Evolutionary conservation across 2,329 filamentous ascomycete species (phyloP).

Genomic region (Botryosphaeria dothidea): DNA sequence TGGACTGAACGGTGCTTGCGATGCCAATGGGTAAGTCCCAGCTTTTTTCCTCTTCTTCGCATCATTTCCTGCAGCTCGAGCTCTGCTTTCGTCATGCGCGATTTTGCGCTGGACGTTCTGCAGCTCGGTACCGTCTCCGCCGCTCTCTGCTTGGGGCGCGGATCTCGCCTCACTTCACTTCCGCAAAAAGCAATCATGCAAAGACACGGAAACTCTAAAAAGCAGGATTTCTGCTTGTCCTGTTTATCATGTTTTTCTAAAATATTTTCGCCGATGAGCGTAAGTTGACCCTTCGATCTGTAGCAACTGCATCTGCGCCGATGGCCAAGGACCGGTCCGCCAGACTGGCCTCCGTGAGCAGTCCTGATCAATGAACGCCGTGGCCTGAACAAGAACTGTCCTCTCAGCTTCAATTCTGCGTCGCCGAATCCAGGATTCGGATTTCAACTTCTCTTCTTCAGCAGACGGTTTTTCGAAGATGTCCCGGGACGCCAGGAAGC

Average conservation of each 20-base stretch:
- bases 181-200: neutral
- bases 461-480: neutral
- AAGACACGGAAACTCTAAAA: neutral
- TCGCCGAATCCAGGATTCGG: neutral
- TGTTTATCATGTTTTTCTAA: neutral
- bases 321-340: neutral
- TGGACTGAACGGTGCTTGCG: neutral
- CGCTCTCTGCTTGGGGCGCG: no score
- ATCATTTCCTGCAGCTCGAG: neutral
- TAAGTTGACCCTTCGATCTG: neutral
- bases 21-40: neutral
- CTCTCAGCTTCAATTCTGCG: neutral
- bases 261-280: neutral
- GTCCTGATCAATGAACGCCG: neutral
- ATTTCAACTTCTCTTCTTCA: neutral
- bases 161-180: neutral
- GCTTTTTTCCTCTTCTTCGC: neutral
- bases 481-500: neutral
- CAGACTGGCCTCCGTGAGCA: neutral
- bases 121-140: no score
- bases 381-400: neutral
- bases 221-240: neutral
- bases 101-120: neutral
- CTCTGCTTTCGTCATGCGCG: neutral
- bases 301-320: neutral